These are phyloP conservation scores for Poa annua DNA, from an alignment of 176 grass and related monocot genomes.

Conservation along the genomic window DNA sequence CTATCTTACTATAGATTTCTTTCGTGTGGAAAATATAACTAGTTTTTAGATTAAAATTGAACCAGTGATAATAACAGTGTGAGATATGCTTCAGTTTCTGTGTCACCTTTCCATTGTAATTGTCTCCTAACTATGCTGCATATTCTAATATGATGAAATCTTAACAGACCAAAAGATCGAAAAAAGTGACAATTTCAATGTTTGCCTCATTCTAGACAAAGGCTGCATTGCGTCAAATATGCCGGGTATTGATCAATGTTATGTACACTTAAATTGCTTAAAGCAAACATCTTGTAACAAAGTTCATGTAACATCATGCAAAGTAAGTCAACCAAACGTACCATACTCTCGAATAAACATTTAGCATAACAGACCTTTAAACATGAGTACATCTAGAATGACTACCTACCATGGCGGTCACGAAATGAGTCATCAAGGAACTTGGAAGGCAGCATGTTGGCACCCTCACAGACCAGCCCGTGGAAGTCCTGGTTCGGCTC, in stretches of 20 bases:
- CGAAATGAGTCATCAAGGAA: constrained; percentile 84
- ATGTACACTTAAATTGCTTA: constrained; percentile 3
- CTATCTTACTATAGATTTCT: constrained; percentile 3
- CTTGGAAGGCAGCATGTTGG: constrained; percentile 93
- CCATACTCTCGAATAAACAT: not conserved
- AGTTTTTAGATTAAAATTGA: not conserved
- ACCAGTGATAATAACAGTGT: constrained; percentile 16
- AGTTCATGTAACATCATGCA: not conserved
- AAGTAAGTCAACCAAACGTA: constrained; percentile 7
- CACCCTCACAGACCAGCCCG: constrained; percentile 89
- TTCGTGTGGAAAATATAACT: not conserved
- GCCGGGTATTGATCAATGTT: not conserved
- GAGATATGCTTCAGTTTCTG: constrained; percentile 4
- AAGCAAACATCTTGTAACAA: not conserved
- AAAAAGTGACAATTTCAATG: constrained; percentile 11
- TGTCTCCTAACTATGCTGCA: constrained; percentile 19
- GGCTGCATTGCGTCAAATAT: not conserved
- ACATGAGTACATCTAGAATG: constrained; percentile 14
- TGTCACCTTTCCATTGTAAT: constrained; percentile 22
- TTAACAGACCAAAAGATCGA: constrained; percentile 17
- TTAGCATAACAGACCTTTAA: not conserved
- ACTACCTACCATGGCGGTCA: constrained; percentile 79
- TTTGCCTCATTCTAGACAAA: not conserved
- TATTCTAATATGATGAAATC: constrained; percentile 1
- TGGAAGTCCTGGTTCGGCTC: constrained; percentile 99